Evolutionary conservation across 2,329 filamentous ascomycete genomes (phyloP), one percentile per base, ranked within the genome.

Genomic region (Hypoxylon sp.): DNA sequence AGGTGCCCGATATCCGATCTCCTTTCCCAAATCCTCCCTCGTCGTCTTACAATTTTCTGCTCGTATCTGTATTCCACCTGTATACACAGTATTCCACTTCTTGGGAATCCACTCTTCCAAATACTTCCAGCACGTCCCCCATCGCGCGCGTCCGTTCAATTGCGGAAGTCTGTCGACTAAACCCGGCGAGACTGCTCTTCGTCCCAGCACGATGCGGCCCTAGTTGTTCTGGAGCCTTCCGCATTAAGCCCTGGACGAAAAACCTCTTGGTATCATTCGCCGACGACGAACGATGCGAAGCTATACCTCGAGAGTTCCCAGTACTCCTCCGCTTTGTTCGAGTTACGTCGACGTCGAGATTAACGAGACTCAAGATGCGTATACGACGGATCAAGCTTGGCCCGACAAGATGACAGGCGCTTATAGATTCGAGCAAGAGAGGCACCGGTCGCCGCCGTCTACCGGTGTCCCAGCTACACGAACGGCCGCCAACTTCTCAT

Each of bases 201-300:
- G 64, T 72, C 66, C 65, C 19, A 73, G 64, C 65, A 76, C 68
- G 69, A 74, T 75, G 73, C 65, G 71, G 73, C 69, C 73, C 72
- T 76, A 75, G 73, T 67, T 51, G 66, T 71, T 54, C 37, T 65
- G 44, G 58, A 65, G 67, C 63, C 46, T 65, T 51, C 56, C 56
- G 57, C 69, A 54, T 69, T 67, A 59, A 65, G 63, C 61, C 66
- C 31, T 65, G 72, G 69, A 72, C 71, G 70, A 70, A 68, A 68
- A 62, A 63, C 39, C 62, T 65, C 69, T 66, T 60, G 67, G 57
- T 59, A 67, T 54, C 29, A 47, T 48, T 61, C 62, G 39, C 61
- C 68, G 70, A 68, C 61, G 59, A 69, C 73, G 70, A 74, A 76
- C 70, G 65, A 77, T 77, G 75, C 75, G 71, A 75, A 70, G 66